Percentiles rank a stretch among this genome's conserved stretches.
Evolutionary conservation across 495 filamentous ascomycete species (phyloP).

Genomic region (Penicillium goetzii): DNA sequence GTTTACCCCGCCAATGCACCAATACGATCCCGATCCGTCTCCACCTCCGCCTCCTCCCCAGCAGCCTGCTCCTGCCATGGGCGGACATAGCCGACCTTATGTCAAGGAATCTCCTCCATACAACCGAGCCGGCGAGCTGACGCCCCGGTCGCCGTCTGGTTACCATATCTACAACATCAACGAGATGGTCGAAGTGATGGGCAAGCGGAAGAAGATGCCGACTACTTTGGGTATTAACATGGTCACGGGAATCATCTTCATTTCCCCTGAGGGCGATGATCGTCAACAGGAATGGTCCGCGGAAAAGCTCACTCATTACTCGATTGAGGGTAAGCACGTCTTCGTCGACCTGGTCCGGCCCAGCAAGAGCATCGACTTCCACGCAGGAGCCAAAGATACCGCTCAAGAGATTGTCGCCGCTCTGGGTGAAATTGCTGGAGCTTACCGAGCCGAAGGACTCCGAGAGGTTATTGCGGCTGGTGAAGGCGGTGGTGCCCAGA

Average conservation of each 20-base stretch:
- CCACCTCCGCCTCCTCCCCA: constrained; percentile 34
- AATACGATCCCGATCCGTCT: constrained; percentile 50
- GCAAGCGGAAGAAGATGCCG: constrained; percentile 96
- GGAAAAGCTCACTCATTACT: constrained; percentile 91
- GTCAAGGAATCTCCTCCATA: constrained; percentile 63
- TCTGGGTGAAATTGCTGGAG: constrained; percentile 87
- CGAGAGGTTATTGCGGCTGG: constrained; percentile 84
- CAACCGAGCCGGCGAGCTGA: constrained; percentile 52
- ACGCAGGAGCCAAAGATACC: constrained; percentile 96
- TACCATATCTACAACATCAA: constrained; percentile 95
- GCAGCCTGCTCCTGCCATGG: constrained; percentile 29
- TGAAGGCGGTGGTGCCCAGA: constrained; percentile 67
- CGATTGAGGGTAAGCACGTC: constrained; percentile 96
- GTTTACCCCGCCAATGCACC: constrained; percentile 53
- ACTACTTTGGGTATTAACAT: constrained; percentile 90
- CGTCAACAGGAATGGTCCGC: constrained; percentile 90
- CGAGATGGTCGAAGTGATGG: constrained; percentile 93
- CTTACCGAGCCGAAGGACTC: constrained; percentile 79
- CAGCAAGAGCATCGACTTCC: constrained; percentile 92
- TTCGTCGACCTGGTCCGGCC: constrained; percentile 91
- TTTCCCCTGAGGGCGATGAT: constrained; percentile 88
- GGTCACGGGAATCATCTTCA: constrained; percentile 83
- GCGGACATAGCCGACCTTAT: constrained; percentile 32
- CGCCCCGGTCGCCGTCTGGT: constrained; percentile 67
- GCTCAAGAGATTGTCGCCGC: constrained; percentile 88